phyloP scores from a whole-genome alignment of 495 filamentous ascomycete genomes.

The Penicillium mononematosum region DNA sequence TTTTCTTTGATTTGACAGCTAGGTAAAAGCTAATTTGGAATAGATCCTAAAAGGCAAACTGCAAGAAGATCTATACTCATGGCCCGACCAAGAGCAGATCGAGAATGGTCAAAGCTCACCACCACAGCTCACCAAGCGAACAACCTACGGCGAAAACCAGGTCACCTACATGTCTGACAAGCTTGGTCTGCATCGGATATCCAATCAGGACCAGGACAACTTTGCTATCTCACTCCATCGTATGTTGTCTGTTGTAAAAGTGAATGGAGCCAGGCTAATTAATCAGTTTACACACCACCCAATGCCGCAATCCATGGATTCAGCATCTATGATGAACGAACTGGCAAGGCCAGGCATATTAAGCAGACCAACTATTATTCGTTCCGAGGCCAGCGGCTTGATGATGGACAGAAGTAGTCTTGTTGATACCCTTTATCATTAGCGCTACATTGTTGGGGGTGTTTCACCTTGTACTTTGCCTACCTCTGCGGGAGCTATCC shows the following conservation, averaged over 20 bases:
- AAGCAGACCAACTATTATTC: slow-evolving; percentile 63
- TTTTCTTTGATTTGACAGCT: background rate
- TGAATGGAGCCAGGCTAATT: slow-evolving; percentile 5
- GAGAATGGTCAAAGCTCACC: slow-evolving; percentile 51
- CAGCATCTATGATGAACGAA: slow-evolving; percentile 67
- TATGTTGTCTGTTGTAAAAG: slow-evolving; percentile 42
- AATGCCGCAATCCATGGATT: slow-evolving; percentile 77
- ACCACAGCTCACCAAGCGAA: slow-evolving; percentile 39
- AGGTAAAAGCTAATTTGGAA: background rate
- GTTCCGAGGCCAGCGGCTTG: slow-evolving; percentile 28
- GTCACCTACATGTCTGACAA: slow-evolving; percentile 84
- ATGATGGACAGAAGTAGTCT: slow-evolving; percentile 10
- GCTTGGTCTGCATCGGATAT: slow-evolving; percentile 80
- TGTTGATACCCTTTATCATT: background rate
- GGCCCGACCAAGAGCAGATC: slow-evolving; percentile 56
- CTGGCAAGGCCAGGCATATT: slow-evolving; percentile 69
- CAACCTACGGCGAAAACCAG: slow-evolving; percentile 56
- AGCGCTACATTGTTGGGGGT: background rate
- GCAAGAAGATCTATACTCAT: slow-evolving; percentile 75
- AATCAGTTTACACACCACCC: slow-evolving; percentile 81
- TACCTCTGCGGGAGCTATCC: background rate
- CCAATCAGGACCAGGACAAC: slow-evolving; percentile 66
- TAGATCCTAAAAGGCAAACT: slow-evolving; percentile 73
- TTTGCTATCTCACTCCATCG: slow-evolving; percentile 83
- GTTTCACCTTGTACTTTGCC: background rate